phyloP scores from a whole-genome alignment of 768 basidiomycete genomes.

The Mycena galericulata region DNA sequence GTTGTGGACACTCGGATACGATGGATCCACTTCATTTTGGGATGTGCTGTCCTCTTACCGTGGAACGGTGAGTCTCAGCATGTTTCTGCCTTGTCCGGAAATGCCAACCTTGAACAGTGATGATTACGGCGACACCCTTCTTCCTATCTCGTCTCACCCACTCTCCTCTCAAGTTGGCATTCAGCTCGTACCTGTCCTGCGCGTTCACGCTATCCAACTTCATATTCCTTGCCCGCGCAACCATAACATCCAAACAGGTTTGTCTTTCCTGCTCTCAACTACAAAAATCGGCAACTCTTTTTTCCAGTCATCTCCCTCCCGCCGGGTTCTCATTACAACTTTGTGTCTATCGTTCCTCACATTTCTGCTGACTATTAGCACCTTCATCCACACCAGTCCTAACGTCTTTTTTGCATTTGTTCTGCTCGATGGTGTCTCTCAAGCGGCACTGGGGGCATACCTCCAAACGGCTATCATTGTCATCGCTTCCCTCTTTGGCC shows the following conservation, averaged over 20 bases:
- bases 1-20: conserved; percentile 57
- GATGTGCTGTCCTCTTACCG: conserved; percentile 83
- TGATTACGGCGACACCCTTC: conserved; percentile 89
- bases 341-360: conserved; percentile 65
- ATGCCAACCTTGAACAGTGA: conserved; percentile 56
- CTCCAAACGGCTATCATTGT: conserved; percentile 84
- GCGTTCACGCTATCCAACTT: conserved; percentile 76
- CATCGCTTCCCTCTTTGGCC: conserved; percentile 85
- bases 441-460: conserved; percentile 77
- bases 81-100: neutral
- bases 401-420: conserved; percentile 74
- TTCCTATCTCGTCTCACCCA: conserved; percentile 77
- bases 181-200: conserved; percentile 75
- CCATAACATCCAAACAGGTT: conserved; percentile 75
- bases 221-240: conserved; percentile 79
- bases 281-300: neutral
- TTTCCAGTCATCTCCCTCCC: conserved; percentile 68
- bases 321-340: conserved; percentile 65
- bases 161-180: conserved; percentile 67
- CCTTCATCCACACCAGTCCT: conserved; percentile 65
- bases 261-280: conserved; percentile 36
- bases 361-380: conserved; percentile 73
- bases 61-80: conserved; percentile 81
- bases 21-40: conserved; percentile 80
- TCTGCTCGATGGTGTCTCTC: conserved; percentile 66